phyloP scores from a whole-genome alignment of 202 grass and related monocot species.

The Panicum hallii region DNA sequence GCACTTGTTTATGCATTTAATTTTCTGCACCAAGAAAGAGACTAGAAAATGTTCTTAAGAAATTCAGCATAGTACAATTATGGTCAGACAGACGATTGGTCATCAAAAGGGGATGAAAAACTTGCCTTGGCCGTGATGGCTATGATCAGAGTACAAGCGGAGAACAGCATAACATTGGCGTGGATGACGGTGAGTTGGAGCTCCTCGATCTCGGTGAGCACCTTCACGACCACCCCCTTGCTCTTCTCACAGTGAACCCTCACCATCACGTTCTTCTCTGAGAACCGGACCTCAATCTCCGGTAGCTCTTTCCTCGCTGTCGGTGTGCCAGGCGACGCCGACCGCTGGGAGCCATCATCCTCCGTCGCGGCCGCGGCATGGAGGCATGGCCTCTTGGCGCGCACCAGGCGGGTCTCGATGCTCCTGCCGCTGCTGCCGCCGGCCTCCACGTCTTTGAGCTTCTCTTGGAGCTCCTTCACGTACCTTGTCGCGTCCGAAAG shows the following conservation, averaged over 20 bases:
- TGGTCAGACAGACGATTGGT: neutral
- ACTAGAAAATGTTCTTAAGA: neutral
- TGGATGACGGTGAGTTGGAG: constrained; percentile 52
- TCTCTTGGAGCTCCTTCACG: constrained; percentile 76
- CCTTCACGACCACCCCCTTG: constrained; percentile 52
- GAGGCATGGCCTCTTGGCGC: constrained; percentile 57
- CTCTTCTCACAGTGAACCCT: constrained; percentile 42
- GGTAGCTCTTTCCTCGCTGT: constrained; percentile 10
- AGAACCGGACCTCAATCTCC: constrained; percentile 66
- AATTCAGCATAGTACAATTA: neutral
- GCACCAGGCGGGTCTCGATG: constrained; percentile 46
- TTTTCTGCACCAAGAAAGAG: neutral
- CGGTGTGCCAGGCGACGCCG: constrained; percentile 21
- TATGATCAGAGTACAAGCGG: constrained; percentile 44
- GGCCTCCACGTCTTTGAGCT: constrained; percentile 56
- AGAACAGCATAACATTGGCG: constrained; percentile 57
- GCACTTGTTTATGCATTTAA: neutral
- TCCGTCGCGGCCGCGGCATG: neutral
- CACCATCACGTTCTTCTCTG: constrained; percentile 54
- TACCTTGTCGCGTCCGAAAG: constrained; percentile 66
- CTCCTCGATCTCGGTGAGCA: constrained; percentile 60
- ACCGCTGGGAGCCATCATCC: neutral
- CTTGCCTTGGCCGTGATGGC: constrained; percentile 51
- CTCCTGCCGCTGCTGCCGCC: constrained; percentile 41
- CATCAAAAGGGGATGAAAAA: neutral